Percentiles rank a stretch among this genome's conserved stretches.
Evolutionary conservation across 2,329 filamentous ascomycete genomes (phyloP).

Genomic region (Nannizziopsis arthrosporioides): DNA sequence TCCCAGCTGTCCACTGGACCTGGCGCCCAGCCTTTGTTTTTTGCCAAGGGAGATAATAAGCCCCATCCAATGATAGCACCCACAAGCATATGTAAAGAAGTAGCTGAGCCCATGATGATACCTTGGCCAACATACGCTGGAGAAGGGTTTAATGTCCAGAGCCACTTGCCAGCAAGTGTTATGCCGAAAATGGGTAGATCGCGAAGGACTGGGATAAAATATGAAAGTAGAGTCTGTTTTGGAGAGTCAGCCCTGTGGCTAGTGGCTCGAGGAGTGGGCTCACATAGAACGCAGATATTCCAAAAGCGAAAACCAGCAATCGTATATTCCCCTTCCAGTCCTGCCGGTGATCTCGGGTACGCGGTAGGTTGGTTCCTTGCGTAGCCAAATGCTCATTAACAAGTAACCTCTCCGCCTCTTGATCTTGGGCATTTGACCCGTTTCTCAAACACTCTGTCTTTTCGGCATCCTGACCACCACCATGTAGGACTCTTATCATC

Average conservation of each 20-base stretch:
- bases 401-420: slow-evolving; percentile 24
- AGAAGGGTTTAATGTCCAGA: slow-evolving; percentile 93
- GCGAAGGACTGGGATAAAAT: slow-evolving; percentile 76
- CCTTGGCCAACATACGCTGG: slow-evolving; percentile 96
- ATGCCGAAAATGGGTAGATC: slow-evolving; percentile 78
- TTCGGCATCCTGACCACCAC: slow-evolving; percentile 39
- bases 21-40: slow-evolving; percentile 75
- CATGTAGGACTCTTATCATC: slow-evolving; percentile 82
- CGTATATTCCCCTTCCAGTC: slow-evolving; percentile 54
- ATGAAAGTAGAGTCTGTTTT: slow-evolving; percentile 66
- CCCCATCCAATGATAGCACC: slow-evolving; percentile 87
- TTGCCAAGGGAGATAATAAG: slow-evolving; percentile 77
- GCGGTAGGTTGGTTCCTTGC: slow-evolving; percentile 22
- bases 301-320: slow-evolving; percentile 49
- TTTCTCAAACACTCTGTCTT: slow-evolving; percentile 21
- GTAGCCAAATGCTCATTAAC: slow-evolving; percentile 25
- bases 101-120: slow-evolving; percentile 95
- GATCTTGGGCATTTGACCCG: slow-evolving; percentile 14
- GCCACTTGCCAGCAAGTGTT: slow-evolving; percentile 63
- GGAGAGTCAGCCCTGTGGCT: not conserved
- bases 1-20: slow-evolving; percentile 83
- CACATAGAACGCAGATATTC: slow-evolving; percentile 45
- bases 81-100: slow-evolving; percentile 88
- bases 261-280: slow-evolving; percentile 15
- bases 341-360: slow-evolving; percentile 15